Percentiles rank a stretch among this genome's conserved stretches.
Evolutionary conservation across 345 rosid species (phyloP).

Genomic region (Physaria fendleri): DNA sequence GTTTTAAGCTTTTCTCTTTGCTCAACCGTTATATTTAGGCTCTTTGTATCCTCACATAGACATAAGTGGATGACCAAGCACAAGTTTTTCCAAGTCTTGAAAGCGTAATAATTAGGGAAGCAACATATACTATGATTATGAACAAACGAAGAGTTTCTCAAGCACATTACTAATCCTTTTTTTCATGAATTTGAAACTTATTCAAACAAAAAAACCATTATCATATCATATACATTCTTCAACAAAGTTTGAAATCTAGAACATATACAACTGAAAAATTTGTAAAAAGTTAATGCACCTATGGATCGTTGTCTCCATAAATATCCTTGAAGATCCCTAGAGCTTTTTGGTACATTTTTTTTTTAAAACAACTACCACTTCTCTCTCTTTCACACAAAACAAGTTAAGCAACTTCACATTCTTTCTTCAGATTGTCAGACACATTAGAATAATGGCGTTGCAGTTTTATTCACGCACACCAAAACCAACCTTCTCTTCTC

Average conservation of each 20-base stretch:
- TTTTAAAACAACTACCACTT: conserved; percentile 11
- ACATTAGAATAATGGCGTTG: conserved; percentile 14
- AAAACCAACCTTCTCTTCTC: conserved; percentile 1
- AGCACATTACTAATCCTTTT: not conserved
- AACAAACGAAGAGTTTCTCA: not conserved
- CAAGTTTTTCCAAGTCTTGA: not conserved
- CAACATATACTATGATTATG: not conserved
- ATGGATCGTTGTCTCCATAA: too few relatives aligned
- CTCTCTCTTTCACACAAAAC: too few relatives aligned
- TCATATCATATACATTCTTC: too few relatives aligned
- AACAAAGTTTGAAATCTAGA: too few relatives aligned
- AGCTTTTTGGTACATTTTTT: too few relatives aligned
- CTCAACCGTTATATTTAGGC: not conserved
- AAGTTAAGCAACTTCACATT: conserved; percentile 2
- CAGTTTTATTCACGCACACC: conserved; percentile 30
- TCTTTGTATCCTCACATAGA: not conserved
- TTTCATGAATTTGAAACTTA: too few relatives aligned
- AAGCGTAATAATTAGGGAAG: not conserved
- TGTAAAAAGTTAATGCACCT: too few relatives aligned
- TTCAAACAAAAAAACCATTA: too few relatives aligned
- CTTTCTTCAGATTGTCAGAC: not conserved
- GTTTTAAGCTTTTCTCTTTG: too few relatives aligned
- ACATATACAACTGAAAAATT: too few relatives aligned
- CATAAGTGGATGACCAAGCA: too few relatives aligned
- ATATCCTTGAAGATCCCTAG: too few relatives aligned